Evolutionary conservation across 1,284 basidiomycete species (phyloP), one percentile per base, ranked within the genome.

Genomic region (Sporisorium scitamineum): DNA sequence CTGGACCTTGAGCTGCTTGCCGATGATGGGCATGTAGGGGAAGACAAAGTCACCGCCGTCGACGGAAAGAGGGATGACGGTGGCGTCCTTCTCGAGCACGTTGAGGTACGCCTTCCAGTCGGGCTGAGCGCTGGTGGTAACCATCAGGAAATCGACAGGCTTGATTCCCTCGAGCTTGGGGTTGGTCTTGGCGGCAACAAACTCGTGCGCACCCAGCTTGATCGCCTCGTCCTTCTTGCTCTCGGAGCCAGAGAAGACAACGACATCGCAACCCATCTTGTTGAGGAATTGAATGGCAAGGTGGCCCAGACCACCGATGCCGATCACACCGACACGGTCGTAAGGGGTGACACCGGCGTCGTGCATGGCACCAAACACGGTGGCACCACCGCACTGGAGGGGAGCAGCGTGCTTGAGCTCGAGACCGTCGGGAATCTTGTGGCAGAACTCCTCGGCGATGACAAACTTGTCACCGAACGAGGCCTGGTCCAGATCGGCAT

Each of bases 381-480:
- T 82, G 0, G 77, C 76, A 47, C 79, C 80, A 22, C 74, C 80
- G 45, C 79, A 82, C 65, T 76, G 70, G 0, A 82, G 47, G 16
- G 80, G 80, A 41, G 74, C 80, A 10, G 83, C 83, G 31, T 77
- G 58, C 57, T 69, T 71, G 29, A 84, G 71, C 41, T 78, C 70
- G 20, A 83, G 52, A 1, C 41, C 66, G 20, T 84, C 79, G 16
- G 82, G 83, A 42, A 84, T 82, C 41, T 53, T 51, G 72, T 83
- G 80, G 34, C 78, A 77, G 54, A 82, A 84, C 18, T 69, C 47
- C 22, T 79, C 70, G 41, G 76, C 65, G 48, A 84, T 58, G 58
- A 84, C 83, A 54, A 78, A 80, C 52, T 67, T 69, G 63, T 83
- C 81, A n/a, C 79, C 80, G 47, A 84, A 81, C 24, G 74, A 75